Evolutionary conservation across 73 alveolate genomes (phyloP).

Genomic region (Paramecium pentaurelia): DNA sequence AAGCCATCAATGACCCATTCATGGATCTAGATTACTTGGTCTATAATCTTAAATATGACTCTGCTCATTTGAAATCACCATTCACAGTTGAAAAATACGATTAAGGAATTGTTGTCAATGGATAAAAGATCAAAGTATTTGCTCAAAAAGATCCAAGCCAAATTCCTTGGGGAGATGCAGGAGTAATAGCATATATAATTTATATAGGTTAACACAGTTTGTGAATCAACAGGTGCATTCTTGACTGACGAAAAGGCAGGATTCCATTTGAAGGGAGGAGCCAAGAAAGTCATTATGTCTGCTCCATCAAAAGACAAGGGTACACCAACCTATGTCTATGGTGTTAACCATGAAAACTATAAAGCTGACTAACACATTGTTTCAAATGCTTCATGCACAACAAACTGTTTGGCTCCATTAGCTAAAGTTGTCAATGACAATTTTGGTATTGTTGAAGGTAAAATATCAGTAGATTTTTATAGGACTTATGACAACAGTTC

Average conservation of each 20-base stretch:
- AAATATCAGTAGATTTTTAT: neutral
- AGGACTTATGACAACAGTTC: conserved; percentile 97
- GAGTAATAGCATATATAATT: neutral
- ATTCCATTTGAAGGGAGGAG: conserved; percentile 91
- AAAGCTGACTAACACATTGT: conserved; percentile 72
- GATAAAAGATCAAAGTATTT: conserved; percentile 75
- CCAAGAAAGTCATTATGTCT: conserved; percentile 92
- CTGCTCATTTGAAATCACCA: conserved; percentile 70
- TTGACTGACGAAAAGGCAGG: conserved; percentile 80
- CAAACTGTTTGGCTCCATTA: conserved; percentile 96
- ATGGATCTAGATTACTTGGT: conserved; percentile 77
- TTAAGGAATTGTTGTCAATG: conserved; percentile 79
- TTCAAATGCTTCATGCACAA: conserved; percentile 98
- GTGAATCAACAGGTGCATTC: conserved; percentile 96
- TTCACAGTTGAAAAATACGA: conserved; percentile 57
- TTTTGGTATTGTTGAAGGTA: conserved; percentile 93
- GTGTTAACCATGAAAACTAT: conserved; percentile 86
- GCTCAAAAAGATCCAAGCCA: conserved; percentile 84
- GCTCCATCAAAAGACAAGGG: conserved; percentile 90
- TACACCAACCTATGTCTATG: conserved; percentile 94
- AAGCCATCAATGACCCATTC: conserved; percentile 76
- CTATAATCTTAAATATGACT: conserved; percentile 77
- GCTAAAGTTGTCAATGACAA: conserved; percentile 94
- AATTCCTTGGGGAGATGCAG: conserved; percentile 88
- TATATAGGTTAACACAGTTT: conserved; percentile 77